Evolutionary conservation across 768 basidiomycete species (phyloP).

Genomic region (Roridomyces roridus): DNA sequence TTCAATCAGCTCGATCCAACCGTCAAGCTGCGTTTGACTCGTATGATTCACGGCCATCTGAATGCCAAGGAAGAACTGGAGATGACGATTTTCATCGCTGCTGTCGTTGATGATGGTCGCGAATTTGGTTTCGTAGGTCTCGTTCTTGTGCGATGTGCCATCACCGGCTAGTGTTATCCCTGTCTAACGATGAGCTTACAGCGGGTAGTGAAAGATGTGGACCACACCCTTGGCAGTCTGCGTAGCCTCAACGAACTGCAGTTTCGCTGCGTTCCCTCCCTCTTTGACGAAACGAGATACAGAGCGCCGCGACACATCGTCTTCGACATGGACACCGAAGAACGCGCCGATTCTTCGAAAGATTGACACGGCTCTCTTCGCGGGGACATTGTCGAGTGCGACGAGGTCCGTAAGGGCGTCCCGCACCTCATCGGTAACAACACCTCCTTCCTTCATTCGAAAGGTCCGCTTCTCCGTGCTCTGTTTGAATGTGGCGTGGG

Average conservation of each 20-base stretch:
- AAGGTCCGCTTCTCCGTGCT: too few species aligned
- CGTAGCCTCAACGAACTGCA: conserved; percentile 7
- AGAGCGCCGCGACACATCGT: background rate
- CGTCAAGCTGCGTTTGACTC: conserved; percentile 27
- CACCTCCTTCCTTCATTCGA: conserved; percentile 14
- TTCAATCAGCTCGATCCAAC: conserved; percentile 22
- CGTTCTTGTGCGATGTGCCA: conserved; percentile 27
- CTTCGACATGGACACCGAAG: background rate
- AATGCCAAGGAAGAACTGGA: conserved; percentile 2
- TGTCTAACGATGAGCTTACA: background rate
- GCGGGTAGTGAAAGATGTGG: background rate
- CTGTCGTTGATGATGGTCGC: conserved; percentile 4
- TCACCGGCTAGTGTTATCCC: conserved; percentile 23
- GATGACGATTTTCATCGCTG: background rate
- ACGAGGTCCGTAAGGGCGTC: conserved; percentile 12
- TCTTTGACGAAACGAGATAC: conserved; percentile 4
- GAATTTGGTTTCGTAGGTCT: conserved; percentile 14
- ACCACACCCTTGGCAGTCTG: conserved; percentile 5
- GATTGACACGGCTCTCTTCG: background rate
- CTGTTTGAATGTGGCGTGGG: too few species aligned
- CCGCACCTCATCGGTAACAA: background rate
- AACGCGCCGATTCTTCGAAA: background rate
- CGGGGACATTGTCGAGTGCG: conserved; percentile 6
- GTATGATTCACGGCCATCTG: conserved; percentile 24
- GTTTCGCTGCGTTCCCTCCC: background rate